A percentile compares a stretch with the other conserved stretches of the same genome.
Conservation (phyloP, 2,329 filamentous ascomycete genomes). For the Tolypocladium capitatum region DNA sequence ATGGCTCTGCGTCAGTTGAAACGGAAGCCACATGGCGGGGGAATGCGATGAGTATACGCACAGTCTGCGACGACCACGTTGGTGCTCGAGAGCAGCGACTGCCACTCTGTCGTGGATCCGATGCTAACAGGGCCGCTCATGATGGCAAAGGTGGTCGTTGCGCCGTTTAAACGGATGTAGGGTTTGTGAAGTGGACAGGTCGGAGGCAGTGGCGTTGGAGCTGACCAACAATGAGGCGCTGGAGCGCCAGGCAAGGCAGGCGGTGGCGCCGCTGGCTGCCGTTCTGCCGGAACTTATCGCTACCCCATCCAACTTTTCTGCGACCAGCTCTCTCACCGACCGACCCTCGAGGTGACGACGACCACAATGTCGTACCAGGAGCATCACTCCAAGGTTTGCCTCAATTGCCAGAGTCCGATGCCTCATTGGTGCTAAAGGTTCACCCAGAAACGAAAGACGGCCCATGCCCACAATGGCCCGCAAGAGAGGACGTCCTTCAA, state of each 20-base stretch:
- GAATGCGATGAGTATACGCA: slow-evolving; percentile 31
- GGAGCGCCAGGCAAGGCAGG: slow-evolving; percentile 7
- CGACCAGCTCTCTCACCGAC: not conserved
- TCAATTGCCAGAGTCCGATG: not conserved
- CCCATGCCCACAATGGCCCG: slow-evolving; percentile 24
- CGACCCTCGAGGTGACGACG: not conserved
- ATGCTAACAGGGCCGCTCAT: slow-evolving; percentile 43
- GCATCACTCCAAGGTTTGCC: slow-evolving; percentile 17
- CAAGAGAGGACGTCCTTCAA: slow-evolving; percentile 38
- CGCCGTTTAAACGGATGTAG: not conserved
- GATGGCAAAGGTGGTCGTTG: slow-evolving; percentile 3
- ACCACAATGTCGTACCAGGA: slow-evolving; percentile 19
- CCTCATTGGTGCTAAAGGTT: not conserved
- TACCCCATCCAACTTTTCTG: slow-evolving; percentile 4
- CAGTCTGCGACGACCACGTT: slow-evolving; percentile 82
- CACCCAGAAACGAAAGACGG: slow-evolving; percentile 37
- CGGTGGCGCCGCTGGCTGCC: slow-evolving; percentile 1
- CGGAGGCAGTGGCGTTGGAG: not conserved
- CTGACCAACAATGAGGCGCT: slow-evolving; percentile 9
- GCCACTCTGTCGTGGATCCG: slow-evolving; percentile 57
- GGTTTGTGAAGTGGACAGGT: not conserved
- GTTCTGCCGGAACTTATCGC: slow-evolving; percentile 14
- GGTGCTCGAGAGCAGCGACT: slow-evolving; percentile 55
- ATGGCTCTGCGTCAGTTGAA: slow-evolving; percentile 12
- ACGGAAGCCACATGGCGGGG: not conserved